Base-by-base conservation (phyloP, 106 monocot species). In the Triglochin maritima region DNA sequence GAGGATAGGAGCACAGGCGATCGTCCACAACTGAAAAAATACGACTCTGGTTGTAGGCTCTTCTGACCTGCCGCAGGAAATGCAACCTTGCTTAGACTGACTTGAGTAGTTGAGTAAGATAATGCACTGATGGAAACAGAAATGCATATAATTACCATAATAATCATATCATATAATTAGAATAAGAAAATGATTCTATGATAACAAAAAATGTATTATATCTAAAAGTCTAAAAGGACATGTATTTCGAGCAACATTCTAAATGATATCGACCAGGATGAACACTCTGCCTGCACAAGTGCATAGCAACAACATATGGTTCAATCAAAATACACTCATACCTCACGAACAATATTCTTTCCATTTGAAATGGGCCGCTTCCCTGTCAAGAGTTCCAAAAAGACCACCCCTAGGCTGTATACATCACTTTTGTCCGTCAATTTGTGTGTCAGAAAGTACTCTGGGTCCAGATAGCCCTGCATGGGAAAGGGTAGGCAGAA, bases 401-500 rank as follows among this genome's bases (percentile, higher is more conserved):
- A 84, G 14, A 94, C 93, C 60, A 94, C 89, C 8, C 93, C 93
- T 69, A 94, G 89, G 65, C 93, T 94, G 65, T 94, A 94, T 0
- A 94, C 93, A 69, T 94, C 93, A 66, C 93, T 94, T 79, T 82
- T 89, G 67, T 89, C 89, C 9, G 93, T 94, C 78, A 94, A 56
- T 68, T 84, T 78, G 51, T 82, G 84, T 14, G 93, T 89, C 56
- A 79, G 56, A 55, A 94, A 80, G 57, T 94, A 94, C 60, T 94
- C 93, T 29, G 93, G 93, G 81, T 94, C 93, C 14, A 94, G 80
- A 50, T 94, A 94, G 57, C 93, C 93, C 93, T 93, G 85, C 47
- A 57, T 71, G 49, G 9, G 46, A 58, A 14, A 56, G 14, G 11
- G 55, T n/a, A 55, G 6, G 11, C 4, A 17, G 7, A 62, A 16